Conservation (phyloP, 129 eudicot species). For the Lactuca saligna region DNA sequence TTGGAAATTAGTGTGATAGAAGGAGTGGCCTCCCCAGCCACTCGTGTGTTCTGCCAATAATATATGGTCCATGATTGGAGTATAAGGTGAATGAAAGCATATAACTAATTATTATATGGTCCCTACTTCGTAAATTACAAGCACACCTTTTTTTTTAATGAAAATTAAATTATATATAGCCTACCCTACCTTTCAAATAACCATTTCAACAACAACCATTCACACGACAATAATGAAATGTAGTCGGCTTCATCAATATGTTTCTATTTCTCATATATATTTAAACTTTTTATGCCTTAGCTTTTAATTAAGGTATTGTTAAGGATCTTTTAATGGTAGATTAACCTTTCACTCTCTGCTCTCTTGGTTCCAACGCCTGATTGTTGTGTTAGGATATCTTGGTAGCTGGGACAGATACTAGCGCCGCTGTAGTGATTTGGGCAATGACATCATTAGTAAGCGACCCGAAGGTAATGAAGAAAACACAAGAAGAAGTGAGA, state of each 20-base stretch:
- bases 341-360: background rate
- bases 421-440: conserved; percentile 31
- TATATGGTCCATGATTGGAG: too few species aligned
- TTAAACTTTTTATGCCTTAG: background rate
- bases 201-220: background rate
- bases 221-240: background rate
- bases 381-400: conserved; percentile 27
- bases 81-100: too few species aligned
- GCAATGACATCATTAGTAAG: conserved; percentile 34
- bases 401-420: conserved; percentile 38
- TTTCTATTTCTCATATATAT: too few species aligned
- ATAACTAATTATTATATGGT: too few species aligned
- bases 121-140: too few species aligned
- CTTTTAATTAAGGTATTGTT: background rate
- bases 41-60: too few species aligned
- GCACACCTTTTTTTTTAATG: too few species aligned
- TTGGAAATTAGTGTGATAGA: too few species aligned
- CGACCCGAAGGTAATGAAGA: conserved; percentile 34
- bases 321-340: background rate
- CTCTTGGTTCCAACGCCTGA: background rate
- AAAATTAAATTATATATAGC: background rate
- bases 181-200: background rate
- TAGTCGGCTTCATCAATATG: background rate
- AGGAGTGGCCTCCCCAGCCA: too few species aligned
- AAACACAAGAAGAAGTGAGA: conserved; percentile 37